phyloP scores from a whole-genome alignment of 164 flowering plant species.

The Vitis rupestris region DNA sequence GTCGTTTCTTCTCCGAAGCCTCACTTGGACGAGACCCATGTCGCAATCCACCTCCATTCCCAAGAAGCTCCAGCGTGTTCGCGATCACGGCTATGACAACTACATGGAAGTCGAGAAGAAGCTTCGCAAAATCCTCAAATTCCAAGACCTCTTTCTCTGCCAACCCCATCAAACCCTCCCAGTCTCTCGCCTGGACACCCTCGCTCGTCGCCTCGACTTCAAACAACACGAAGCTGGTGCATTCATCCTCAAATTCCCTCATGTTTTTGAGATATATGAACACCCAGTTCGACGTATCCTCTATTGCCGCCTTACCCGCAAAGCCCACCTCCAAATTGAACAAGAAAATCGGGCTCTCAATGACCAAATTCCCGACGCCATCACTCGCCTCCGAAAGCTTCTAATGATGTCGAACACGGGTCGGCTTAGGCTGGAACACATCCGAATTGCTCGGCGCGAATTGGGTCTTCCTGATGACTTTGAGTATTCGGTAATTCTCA shows the following conservation, averaged over 20 bases:
- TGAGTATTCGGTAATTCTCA: conserved; percentile 67
- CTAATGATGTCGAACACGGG: conserved; percentile 74
- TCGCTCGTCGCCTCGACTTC: conserved; percentile 80
- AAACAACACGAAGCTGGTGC: conserved; percentile 69
- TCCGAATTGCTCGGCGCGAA: conserved; percentile 68
- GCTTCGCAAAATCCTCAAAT: conserved; percentile 66
- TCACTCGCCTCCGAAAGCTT: conserved; percentile 65
- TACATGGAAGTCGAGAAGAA: conserved; percentile 96
- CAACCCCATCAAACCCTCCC: conserved; percentile 58
- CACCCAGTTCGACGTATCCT: conserved; percentile 91
- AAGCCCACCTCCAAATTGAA: conserved; percentile 60
- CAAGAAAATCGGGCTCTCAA: conserved; percentile 59
- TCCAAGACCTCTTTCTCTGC: conserved; percentile 64
- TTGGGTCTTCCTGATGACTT: conserved; percentile 95
- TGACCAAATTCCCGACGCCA: conserved; percentile 67
- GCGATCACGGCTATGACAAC: conserved; percentile 86
- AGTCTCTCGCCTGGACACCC: conserved; percentile 59
- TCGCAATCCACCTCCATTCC: conserved; percentile 83
- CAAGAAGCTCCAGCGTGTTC: conserved; percentile 61
- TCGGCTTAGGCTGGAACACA: conserved; percentile 71
- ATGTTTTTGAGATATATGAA: conserved; percentile 78
- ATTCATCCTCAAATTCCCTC: conserved; percentile 90
- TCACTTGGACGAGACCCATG: conserved; percentile 22
- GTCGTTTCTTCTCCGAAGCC: conserved; percentile 3
- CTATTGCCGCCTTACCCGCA: conserved; percentile 68